Evolutionary conservation across 257 asterid species (phyloP), one percentile per base, ranked within the genome.

Genomic region (Dorcoceras hygrometricum): DNA sequence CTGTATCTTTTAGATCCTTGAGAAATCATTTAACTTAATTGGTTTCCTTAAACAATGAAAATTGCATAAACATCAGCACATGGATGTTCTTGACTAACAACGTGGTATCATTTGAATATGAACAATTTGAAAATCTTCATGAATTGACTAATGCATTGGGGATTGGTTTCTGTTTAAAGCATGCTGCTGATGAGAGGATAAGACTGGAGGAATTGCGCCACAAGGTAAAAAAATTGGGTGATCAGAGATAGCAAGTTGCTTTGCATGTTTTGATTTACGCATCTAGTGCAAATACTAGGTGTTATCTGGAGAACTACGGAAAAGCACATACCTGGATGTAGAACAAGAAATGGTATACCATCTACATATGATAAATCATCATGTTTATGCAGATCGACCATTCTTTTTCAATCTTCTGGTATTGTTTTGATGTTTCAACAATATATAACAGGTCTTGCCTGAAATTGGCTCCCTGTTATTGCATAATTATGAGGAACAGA

Each of bases 111-210:
- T 28, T 34, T 62, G 59, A 69, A 57, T 67, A 23, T 61, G 25
- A 62, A 67, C 65, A 51, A 62, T 64, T 74, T 69, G 27, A 18
- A 39, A 46, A 65, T 69, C 27, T 57, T 25, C 43, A 46, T 53
- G 67, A 34, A 65, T 57, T 80, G 27, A 72, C 63, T 28, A 65
- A 26, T 29, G 16, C 23, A 50, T 68, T 83, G 67, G 50, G 77
- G 71, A 59, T 77, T 46, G 66, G 55, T 77, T 72, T 59, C 75
- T 58, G 66, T 77, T 62, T 75, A 63, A 90, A 90, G 99, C 99
- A 93, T 76, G 99, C 99, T 63, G 99, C 99, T 62, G 99, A 93
- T 84, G 99, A 93, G 79, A 87, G 99, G 79, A 90, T 93, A 65
- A 83, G 93, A 67, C 75, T 93, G 83, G 99, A 93, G 78, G 99